Evolutionary conservation across 805 yeast genomes (phyloP).

Genomic region (Teunomyces gatunensis): DNA sequence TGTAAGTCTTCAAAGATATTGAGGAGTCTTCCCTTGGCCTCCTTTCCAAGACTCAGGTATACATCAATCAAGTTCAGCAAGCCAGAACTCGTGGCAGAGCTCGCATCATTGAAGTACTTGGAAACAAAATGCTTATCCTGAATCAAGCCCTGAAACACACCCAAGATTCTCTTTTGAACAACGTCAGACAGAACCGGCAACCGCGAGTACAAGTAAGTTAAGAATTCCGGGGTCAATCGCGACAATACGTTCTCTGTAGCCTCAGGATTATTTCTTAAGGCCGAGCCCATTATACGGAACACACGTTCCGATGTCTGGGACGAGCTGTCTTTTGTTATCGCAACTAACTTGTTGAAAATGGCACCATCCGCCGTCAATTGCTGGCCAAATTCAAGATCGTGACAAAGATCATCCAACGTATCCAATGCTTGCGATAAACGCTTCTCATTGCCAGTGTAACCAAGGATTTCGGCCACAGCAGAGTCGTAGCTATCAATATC

Average conservation of each 20-base stretch:
- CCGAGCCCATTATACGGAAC: conserved; percentile 59
- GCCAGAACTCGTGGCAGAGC: conserved; percentile 14
- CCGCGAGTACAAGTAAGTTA: conserved; percentile 18
- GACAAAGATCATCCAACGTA: conserved; percentile 57
- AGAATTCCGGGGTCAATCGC: conserved; percentile 16
- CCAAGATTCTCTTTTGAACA: conserved; percentile 48
- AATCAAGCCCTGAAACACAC: conserved; percentile 48
- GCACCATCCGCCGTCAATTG: conserved; percentile 38
- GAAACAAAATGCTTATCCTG: conserved; percentile 33
- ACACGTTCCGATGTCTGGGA: conserved; percentile 46
- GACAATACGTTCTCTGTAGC: conserved; percentile 44
- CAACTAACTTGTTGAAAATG: conserved; percentile 24
- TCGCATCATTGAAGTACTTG: conserved; percentile 20
- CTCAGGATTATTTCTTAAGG: conserved; percentile 71
- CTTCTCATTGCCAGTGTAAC: conserved; percentile 14
- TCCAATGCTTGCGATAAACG: conserved; percentile 35
- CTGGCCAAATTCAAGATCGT: conserved; percentile 62
- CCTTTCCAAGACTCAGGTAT: conserved; percentile 25
- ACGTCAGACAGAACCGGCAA: conserved; percentile 25
- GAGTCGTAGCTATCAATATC: conserved; percentile 19
- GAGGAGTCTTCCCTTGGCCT: conserved; percentile 38
- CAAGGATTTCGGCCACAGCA: conserved; percentile 19
- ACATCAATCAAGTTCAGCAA: conserved; percentile 21
- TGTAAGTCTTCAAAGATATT: conserved; percentile 48
- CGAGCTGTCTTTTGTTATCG: conserved; percentile 1